A percentile compares a stretch with the other conserved stretches of the same genome.
Evolutionary conservation across 2,329 filamentous ascomycete genomes (phyloP).

Genomic region (Aureobasidium mangrovei): DNA sequence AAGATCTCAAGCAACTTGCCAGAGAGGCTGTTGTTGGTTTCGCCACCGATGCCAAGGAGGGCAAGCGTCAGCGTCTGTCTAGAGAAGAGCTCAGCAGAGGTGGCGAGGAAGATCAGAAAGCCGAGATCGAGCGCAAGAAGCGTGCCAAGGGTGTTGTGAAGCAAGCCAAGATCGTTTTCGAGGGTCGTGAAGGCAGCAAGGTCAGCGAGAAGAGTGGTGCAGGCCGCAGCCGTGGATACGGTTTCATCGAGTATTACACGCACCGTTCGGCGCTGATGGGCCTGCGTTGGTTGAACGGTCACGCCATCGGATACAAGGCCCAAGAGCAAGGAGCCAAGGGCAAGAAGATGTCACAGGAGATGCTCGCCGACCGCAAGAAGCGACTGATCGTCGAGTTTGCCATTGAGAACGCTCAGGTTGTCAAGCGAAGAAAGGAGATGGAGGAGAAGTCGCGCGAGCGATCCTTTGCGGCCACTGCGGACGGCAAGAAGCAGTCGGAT

Average conservation of each 20-base stretch:
- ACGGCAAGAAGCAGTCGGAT: not conserved
- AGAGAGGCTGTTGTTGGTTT: constrained; percentile 91
- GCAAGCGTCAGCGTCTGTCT: constrained; percentile 67
- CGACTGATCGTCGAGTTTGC: constrained; percentile 92
- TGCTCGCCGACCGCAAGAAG: constrained; percentile 67
- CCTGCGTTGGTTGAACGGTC: constrained; percentile 84
- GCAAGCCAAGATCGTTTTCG: constrained; percentile 92
- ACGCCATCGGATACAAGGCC: constrained; percentile 46
- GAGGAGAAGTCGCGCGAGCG: constrained; percentile 47
- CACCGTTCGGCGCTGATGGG: constrained; percentile 95
- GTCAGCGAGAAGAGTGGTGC: constrained; percentile 66
- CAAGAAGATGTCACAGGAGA: constrained; percentile 32
- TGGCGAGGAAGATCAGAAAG: constrained; percentile 68
- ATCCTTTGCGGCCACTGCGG: constrained; percentile 10
- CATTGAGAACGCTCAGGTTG: constrained; percentile 94
- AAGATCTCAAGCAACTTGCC: constrained; percentile 83
- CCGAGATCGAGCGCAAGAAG: constrained; percentile 68
- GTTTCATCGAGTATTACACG: constrained; percentile 92
- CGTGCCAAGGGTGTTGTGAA: constrained; percentile 82
- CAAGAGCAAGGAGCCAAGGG: constrained; percentile 38
- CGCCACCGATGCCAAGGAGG: constrained; percentile 76
- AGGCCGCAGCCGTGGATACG: constrained; percentile 83
- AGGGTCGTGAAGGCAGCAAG: constrained; percentile 77
- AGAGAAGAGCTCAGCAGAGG: constrained; percentile 80
- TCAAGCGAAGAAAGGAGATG: constrained; percentile 63